Evolutionary conservation across 257 asterid species (phyloP), one percentile per base, ranked within the genome.

Genomic region (Anisodus acutangulus): DNA sequence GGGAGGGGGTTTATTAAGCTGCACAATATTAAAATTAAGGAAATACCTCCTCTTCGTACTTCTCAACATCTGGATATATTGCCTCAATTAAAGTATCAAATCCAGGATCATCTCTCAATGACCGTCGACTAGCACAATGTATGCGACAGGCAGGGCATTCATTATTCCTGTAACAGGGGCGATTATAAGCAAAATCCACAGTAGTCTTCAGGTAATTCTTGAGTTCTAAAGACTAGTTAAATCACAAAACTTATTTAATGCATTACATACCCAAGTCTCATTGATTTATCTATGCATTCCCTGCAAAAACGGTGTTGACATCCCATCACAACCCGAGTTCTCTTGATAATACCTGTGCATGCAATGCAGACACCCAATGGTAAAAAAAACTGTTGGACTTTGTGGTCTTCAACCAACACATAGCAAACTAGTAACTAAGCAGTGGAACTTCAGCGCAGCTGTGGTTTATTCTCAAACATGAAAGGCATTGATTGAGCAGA

Each of bases 301-400:
- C 84, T 89, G 87, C 95, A 91, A 86, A 91, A 91, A 26, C 94
- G 93, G 85, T 90, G 93, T 53, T 90, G 86, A 85, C 94, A 90
- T 82, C 86, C 92, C 94, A 90, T 91, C 31, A 90, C 91, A 26
- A 91, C 87, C 58, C 94, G 84, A 51, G 93, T 88, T 47, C 86
- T 91, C 91, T 86, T 91, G 81, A 90, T 88, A 35, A 90, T 89
- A 54, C 91, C 90, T 89, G 91, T 70, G 45, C 62, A 81, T 81
- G 62, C 15, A 63, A 41, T 22, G 74, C 47, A 63, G 78, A 51
- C 62, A 60, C 8, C 78, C 84, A 63, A 68, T 37, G 85, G 37
- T 82, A 13, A 2, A 45, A 31, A 64, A 19, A 83, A n/a, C 64
- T 68, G 76, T 54, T 41, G 10, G 37, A 67, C 55, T 67, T 37